Percentiles rank a stretch among this genome's conserved stretches.
Conservation (phyloP, 169 alveolate genomes). For the Plasmodium knowlesi region DNA sequence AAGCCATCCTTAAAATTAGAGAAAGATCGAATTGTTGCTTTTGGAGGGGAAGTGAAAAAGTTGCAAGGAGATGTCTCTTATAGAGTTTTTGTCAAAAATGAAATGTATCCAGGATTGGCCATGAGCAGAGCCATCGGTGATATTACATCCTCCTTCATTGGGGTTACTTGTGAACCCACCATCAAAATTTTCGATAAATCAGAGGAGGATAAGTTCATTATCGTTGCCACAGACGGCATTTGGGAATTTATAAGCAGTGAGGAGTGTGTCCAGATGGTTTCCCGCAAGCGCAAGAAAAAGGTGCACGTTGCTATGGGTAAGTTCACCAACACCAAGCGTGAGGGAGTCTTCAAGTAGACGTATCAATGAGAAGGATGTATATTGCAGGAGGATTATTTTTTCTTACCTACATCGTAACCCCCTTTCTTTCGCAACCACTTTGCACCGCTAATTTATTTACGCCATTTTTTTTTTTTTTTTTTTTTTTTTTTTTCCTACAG, state of each 20-base stretch:
- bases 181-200: slow-evolving; percentile 75
- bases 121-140: slow-evolving; percentile 94
- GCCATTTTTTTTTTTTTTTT: slow-evolving; percentile 14
- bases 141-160: slow-evolving; percentile 88
- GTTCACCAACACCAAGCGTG: neutral
- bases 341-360: neutral
- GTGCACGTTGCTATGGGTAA: slow-evolving; percentile 72
- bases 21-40: slow-evolving; percentile 85
- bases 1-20: slow-evolving; percentile 88
- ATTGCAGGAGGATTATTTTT: neutral
- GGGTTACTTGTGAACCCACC: slow-evolving; percentile 91
- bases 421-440: neutral
- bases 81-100: slow-evolving; percentile 87
- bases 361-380: neutral
- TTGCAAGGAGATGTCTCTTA: slow-evolving; percentile 88
- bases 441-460: neutral
- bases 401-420: neutral
- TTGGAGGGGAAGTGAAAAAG: slow-evolving; percentile 90
- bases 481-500: slow-evolving; percentile 28
- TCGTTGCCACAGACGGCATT: slow-evolving; percentile 84
- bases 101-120: slow-evolving; percentile 91
- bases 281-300: slow-evolving; percentile 56
- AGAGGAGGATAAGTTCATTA: slow-evolving; percentile 75
- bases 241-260: slow-evolving; percentile 83
- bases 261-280: slow-evolving; percentile 77